A percentile compares a stretch with the other conserved stretches of the same genome.
phyloP scores from a whole-genome alignment of 164 flowering plant species.

The Magnolia officinalis region DNA sequence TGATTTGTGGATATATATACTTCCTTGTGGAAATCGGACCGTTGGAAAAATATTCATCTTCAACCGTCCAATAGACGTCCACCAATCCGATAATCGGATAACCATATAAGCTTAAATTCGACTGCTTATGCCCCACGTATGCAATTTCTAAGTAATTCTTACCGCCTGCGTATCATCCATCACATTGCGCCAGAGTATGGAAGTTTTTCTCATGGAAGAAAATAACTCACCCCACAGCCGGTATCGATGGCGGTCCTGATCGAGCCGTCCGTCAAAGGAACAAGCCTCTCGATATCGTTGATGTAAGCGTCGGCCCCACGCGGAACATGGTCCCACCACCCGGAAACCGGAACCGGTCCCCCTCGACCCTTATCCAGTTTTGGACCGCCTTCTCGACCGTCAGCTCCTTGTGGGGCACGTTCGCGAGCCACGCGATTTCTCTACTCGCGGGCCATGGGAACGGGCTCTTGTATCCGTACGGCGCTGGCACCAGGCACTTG shows the following conservation, averaged over 20 bases:
- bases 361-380: slow-evolving; percentile 80
- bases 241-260: slow-evolving; percentile 95
- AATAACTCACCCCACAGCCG: slow-evolving; percentile 86
- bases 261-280: slow-evolving; percentile 70
- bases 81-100: too few species aligned
- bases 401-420: slow-evolving; percentile 81
- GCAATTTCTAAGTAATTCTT: too few species aligned
- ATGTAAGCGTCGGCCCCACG: slow-evolving; percentile 83
- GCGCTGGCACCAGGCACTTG: slow-evolving; percentile 77
- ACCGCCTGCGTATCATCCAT: too few species aligned
- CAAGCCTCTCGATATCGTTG: slow-evolving; percentile 69
- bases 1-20: too few species aligned
- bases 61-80: too few species aligned
- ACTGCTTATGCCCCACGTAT: too few species aligned
- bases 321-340: slow-evolving; percentile 99
- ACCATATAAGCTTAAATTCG: too few species aligned
- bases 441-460: slow-evolving; percentile 85
- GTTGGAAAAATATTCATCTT: too few species aligned
- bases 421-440: slow-evolving; percentile 75
- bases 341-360: slow-evolving; percentile 76
- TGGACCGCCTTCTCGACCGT: slow-evolving; percentile 87
- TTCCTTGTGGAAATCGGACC: too few species aligned
- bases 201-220: neutral
- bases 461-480: slow-evolving; percentile 64
- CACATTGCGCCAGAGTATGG: too few species aligned